These are phyloP conservation scores for Mycena sp. DNA, from an alignment of 1,284 basidiomycete genomes.

Conservation along the genomic window DNA sequence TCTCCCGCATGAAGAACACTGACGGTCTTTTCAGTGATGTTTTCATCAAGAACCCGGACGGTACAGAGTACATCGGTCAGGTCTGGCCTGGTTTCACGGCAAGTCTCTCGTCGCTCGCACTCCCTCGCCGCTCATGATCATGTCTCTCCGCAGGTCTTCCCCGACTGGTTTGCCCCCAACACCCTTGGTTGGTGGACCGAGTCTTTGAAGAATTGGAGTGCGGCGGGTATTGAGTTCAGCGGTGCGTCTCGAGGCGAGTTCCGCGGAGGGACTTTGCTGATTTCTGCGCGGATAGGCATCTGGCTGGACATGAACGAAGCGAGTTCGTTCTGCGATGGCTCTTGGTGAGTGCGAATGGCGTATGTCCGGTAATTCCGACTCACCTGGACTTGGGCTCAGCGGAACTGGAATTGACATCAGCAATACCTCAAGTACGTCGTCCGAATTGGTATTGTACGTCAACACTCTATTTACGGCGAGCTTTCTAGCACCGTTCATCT, in stretches of 20 bases:
- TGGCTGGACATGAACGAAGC: conserved; percentile 85
- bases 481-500: conserved; percentile 47
- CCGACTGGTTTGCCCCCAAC: conserved; percentile 75
- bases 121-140: neutral
- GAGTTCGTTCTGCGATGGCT: conserved; percentile 70
- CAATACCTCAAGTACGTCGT: conserved; percentile 46
- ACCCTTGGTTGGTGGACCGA: conserved; percentile 68
- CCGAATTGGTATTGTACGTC: neutral
- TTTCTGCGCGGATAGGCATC: conserved; percentile 56
- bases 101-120: conserved; percentile 16
- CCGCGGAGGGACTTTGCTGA: neutral
- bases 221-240: conserved; percentile 61
- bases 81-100: conserved; percentile 66
- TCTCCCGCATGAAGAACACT: conserved; percentile 28
- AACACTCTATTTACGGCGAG: neutral
- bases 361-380: neutral
- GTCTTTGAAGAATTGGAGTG: conserved; percentile 67
- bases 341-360: conserved; percentile 55
- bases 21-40: conserved; percentile 51
- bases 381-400: conserved; percentile 39
- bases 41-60: conserved; percentile 75
- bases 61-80: conserved; percentile 72
- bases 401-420: conserved; percentile 63
- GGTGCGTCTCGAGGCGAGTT: conserved; percentile 5
- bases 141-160: conserved; percentile 50